These are phyloP conservation scores for Cystofilobasidium bisporidii DNA, from an alignment of 768 basidiomycete species.

Conservation along the genomic window DNA sequence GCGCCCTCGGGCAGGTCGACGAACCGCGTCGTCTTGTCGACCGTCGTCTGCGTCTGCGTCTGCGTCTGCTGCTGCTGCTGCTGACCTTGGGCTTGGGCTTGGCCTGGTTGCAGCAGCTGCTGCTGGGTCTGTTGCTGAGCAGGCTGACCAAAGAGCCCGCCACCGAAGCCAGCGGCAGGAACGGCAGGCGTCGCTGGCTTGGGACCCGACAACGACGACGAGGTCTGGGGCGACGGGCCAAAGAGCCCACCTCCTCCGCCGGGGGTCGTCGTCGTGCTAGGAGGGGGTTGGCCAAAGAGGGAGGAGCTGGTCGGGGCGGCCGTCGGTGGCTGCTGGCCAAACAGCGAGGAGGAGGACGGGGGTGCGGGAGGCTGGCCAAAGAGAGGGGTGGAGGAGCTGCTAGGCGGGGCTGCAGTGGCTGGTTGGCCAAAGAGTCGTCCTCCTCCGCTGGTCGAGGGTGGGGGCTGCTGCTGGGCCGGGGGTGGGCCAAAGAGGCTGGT, in stretches of 20 bases:
- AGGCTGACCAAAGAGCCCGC: conserved; percentile 2
- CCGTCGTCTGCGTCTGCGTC: not conserved
- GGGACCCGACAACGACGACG: not conserved
- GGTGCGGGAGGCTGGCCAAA: no score
- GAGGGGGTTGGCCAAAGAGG: not conserved
- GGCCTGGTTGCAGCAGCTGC: conserved; percentile 25
- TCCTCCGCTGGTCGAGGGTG: not conserved
- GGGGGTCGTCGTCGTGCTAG: not conserved
- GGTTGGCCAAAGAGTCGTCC: not conserved
- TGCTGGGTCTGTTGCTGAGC: conserved; percentile 15
- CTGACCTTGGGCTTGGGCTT: no score
- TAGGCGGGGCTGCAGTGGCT: no score
- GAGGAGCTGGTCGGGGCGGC: not conserved
- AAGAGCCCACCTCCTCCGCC: not conserved
- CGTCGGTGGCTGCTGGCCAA: not conserved
- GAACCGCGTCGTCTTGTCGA: conserved; percentile 24
- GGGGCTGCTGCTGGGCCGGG: no score
- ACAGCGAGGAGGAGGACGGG: no score
- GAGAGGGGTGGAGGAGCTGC: no score
- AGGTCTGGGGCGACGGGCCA: not conserved
- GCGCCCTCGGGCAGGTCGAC: conserved; percentile 24
- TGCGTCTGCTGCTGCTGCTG: conserved; percentile 18
- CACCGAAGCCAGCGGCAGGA: no score
- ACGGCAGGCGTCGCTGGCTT: no score
- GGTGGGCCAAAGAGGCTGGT: not conserved